Conservation (phyloP, 352 stramenopile species). For the Phytophthora constricta region DNA sequence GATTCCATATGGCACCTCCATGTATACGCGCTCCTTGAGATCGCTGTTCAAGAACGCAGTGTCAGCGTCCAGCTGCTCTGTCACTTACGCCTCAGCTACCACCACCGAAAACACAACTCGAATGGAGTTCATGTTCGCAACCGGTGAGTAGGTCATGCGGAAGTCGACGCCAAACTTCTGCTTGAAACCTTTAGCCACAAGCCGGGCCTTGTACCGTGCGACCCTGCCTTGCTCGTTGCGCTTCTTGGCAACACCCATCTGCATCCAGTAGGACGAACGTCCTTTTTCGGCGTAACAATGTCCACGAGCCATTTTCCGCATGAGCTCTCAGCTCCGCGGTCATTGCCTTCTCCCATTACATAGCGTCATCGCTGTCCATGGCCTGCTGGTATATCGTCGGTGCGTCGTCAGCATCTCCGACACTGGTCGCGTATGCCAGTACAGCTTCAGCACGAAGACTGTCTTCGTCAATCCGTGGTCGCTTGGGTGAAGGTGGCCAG, state of each 20-base stretch:
- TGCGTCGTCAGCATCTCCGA: slow-evolving; percentile 1
- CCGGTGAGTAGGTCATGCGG: slow-evolving; percentile 39
- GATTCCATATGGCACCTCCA: slow-evolving; percentile 4
- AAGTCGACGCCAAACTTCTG: slow-evolving; percentile 43
- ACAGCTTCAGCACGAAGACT: slow-evolving; percentile 12
- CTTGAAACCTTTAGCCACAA: slow-evolving; percentile 41
- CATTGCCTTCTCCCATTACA: slow-evolving; percentile 5
- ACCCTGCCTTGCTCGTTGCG: slow-evolving; percentile 37
- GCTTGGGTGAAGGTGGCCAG: slow-evolving; percentile 14
- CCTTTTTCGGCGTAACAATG: background rate
- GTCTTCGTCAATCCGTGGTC: slow-evolving; percentile 12
- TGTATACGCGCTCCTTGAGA: slow-evolving; percentile 6
- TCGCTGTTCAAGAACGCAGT: slow-evolving; percentile 42
- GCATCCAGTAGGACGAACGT: slow-evolving; percentile 26
- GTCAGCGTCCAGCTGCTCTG: slow-evolving; percentile 43
- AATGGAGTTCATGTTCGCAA: slow-evolving; percentile 50
- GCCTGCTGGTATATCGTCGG: slow-evolving; percentile 19
- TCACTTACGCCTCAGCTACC: slow-evolving; percentile 17
- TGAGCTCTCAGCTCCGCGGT: background rate
- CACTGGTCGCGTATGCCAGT: slow-evolving; percentile 9
- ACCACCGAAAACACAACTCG: slow-evolving; percentile 25
- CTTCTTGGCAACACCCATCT: slow-evolving; percentile 48
- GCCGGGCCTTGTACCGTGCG: slow-evolving; percentile 37
- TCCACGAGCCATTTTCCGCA: slow-evolving; percentile 1
- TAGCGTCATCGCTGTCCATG: slow-evolving; percentile 6